These are phyloP conservation scores for Populus ilicifolia DNA, from an alignment of 345 rosid genomes.

Conservation along the genomic window DNA sequence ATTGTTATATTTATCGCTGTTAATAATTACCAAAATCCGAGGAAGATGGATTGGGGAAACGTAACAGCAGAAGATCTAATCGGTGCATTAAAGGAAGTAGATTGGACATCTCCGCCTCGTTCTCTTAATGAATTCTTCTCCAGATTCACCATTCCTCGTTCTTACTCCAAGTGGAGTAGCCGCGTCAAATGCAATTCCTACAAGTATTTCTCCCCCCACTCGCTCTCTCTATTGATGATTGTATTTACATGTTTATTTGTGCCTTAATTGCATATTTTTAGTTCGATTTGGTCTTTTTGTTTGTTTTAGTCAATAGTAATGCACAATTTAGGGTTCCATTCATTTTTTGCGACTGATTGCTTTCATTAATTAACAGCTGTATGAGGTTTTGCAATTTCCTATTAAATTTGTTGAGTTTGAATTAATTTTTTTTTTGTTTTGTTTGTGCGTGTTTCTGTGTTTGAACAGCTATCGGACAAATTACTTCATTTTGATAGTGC, in stretches of 20 bases:
- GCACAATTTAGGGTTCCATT: not conserved
- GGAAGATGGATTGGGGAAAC: conserved; percentile 91
- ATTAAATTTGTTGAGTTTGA: not conserved
- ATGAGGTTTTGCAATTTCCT: not conserved
- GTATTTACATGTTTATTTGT: not conserved
- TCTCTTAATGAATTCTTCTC: conserved; percentile 82
- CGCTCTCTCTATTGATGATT: not conserved
- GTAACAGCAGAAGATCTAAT: conserved; percentile 90
- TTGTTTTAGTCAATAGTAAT: not conserved
- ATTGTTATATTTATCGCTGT: not conserved
- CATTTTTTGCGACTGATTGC: not conserved
- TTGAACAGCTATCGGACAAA: conserved; percentile 80
- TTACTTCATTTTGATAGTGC: conserved; percentile 77
- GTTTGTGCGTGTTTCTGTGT: conserved; percentile 19
- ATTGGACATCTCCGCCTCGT: conserved; percentile 97
- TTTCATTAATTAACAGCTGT: not conserved
- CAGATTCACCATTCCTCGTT: conserved; percentile 76
- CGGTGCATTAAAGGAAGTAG: conserved; percentile 92
- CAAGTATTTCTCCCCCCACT: conserved; percentile 47
- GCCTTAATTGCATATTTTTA: not conserved
- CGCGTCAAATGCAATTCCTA: conserved; percentile 99
- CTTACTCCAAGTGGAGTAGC: conserved; percentile 82
- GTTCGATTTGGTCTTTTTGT: not conserved
- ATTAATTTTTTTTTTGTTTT: not conserved
- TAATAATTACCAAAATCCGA: not conserved